Evolutionary conservation across 495 filamentous ascomycete genomes (phyloP).

Genomic region (Recurvomyces mirabilis): DNA sequence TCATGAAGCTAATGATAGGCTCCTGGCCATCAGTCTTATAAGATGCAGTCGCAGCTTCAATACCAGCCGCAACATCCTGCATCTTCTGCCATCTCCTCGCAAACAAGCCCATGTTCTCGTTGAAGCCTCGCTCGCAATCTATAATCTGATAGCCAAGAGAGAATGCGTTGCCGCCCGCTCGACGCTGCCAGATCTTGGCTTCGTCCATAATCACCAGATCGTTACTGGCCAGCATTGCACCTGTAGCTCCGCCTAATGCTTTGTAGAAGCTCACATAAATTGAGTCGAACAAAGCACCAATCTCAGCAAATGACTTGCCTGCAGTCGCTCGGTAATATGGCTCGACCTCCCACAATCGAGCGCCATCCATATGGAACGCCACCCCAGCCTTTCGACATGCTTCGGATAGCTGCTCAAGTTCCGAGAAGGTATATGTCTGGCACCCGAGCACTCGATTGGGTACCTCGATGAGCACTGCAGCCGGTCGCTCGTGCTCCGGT

Average conservation of each 20-base stretch:
- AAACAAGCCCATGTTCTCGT: slow-evolving; percentile 17
- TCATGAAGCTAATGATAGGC: slow-evolving; percentile 4
- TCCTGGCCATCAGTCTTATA: not conserved
- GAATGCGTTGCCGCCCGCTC: slow-evolving; percentile 11
- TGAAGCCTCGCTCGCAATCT: slow-evolving; percentile 15
- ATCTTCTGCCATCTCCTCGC: slow-evolving; percentile 13
- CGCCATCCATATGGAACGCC: slow-evolving; percentile 17
- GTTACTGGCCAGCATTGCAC: slow-evolving; percentile 11
- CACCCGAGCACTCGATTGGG: slow-evolving; percentile 16
- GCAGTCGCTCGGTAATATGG: slow-evolving; percentile 13
- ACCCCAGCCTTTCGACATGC: slow-evolving; percentile 12
- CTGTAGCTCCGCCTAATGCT: slow-evolving; percentile 12
- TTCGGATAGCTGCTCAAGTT: slow-evolving; percentile 10
- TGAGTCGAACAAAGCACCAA: slow-evolving; percentile 10
- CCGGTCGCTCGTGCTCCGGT: slow-evolving; percentile 7
- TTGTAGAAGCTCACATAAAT: slow-evolving; percentile 20
- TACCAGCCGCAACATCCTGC: not conserved
- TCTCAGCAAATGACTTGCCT: slow-evolving; percentile 11
- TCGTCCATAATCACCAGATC: slow-evolving; percentile 10
- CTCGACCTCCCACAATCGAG: slow-evolving; percentile 19
- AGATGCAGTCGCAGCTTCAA: slow-evolving; percentile 8
- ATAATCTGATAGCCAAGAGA: slow-evolving; percentile 11
- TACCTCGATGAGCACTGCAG: slow-evolving; percentile 9
- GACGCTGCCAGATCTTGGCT: slow-evolving; percentile 14
- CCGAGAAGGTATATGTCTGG: slow-evolving; percentile 12